phyloP scores from a whole-genome alignment of 164 flowering plant genomes.

The Vitis cinerea region DNA sequence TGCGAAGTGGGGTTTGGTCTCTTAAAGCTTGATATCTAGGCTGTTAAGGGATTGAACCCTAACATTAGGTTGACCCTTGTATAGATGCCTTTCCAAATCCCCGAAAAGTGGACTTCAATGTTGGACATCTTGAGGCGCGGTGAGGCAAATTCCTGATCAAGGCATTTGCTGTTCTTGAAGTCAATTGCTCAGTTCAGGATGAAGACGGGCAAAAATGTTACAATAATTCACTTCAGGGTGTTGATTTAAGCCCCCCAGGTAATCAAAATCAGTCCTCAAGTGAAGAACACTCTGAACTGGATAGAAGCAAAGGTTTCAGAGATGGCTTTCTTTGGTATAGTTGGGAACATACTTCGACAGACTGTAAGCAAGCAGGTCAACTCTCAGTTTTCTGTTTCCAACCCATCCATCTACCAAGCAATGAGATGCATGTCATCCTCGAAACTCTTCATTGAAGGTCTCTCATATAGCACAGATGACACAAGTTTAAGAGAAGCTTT shows the following conservation, averaged over 20 bases:
- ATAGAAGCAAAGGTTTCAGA: slow-evolving; percentile 32
- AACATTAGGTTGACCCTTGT: slow-evolving; percentile 14
- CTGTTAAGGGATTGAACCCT: too few relatives aligned
- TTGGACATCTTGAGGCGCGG: slow-evolving; percentile 16
- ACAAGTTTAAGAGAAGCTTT: slow-evolving; percentile 43
- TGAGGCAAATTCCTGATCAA: slow-evolving; percentile 28
- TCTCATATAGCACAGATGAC: slow-evolving; percentile 49
- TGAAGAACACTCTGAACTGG: slow-evolving; percentile 39
- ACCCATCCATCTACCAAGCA: slow-evolving; percentile 42
- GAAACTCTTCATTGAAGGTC: slow-evolving; percentile 62
- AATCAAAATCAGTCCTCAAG: slow-evolving; percentile 17
- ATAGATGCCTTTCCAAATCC: slow-evolving; percentile 32
- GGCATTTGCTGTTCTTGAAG: slow-evolving; percentile 71
- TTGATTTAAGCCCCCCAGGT: slow-evolving; percentile 16
- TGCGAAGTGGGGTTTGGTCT: too few relatives aligned
- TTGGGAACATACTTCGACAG: slow-evolving; percentile 45
- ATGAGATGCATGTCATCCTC: slow-evolving; percentile 61
- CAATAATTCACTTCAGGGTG: slow-evolving; percentile 15
- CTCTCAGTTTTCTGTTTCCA: slow-evolving; percentile 26
- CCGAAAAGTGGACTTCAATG: slow-evolving; percentile 22
- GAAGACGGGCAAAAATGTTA: slow-evolving; percentile 19
- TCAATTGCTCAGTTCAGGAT: slow-evolving; percentile 25
- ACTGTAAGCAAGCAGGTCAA: slow-evolving; percentile 25
- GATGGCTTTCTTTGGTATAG: slow-evolving; percentile 60
- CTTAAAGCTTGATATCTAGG: too few relatives aligned